Conservation (phyloP, 495 filamentous ascomycete species). For the Pyrenula aspistea region DNA sequence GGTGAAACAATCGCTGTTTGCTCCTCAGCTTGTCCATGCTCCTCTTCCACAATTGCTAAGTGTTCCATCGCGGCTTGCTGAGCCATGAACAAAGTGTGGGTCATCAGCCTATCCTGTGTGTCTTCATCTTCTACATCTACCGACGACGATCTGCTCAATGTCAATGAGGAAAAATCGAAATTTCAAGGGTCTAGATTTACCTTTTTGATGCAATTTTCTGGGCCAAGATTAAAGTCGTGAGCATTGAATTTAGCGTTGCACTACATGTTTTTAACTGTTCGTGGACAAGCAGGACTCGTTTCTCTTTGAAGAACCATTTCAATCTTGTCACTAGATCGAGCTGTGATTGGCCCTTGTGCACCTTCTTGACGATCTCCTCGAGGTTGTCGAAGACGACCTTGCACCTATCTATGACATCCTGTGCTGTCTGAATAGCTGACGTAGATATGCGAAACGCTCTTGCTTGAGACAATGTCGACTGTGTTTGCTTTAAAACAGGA, state of each 20-base stretch:
- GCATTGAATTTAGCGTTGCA: not conserved
- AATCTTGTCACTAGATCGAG: not conserved
- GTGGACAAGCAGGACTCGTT: not conserved
- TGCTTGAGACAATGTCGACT: not conserved
- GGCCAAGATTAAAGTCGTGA: not conserved
- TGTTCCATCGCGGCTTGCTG: not conserved
- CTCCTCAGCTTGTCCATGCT: not conserved
- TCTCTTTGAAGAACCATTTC: not conserved
- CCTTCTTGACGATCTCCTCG: not conserved
- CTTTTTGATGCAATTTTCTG: not conserved
- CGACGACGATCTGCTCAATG: not conserved
- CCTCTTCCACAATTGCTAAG: not conserved
- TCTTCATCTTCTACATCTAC: not conserved
- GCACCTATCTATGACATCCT: not conserved
- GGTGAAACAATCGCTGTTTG: not conserved
- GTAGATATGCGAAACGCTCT: not conserved
- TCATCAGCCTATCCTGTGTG: not conserved
- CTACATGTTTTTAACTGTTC: not conserved
- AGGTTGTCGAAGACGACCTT: not conserved
- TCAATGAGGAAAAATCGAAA: not conserved
- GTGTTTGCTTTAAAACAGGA: not conserved
- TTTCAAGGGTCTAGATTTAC: not conserved
- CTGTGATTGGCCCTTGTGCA: not conserved
- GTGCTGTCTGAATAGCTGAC: not conserved
- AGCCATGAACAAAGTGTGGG: not conserved